phyloP scores from a whole-genome alignment of 495 filamentous ascomycete genomes.

The Xylaria longipes region DNA sequence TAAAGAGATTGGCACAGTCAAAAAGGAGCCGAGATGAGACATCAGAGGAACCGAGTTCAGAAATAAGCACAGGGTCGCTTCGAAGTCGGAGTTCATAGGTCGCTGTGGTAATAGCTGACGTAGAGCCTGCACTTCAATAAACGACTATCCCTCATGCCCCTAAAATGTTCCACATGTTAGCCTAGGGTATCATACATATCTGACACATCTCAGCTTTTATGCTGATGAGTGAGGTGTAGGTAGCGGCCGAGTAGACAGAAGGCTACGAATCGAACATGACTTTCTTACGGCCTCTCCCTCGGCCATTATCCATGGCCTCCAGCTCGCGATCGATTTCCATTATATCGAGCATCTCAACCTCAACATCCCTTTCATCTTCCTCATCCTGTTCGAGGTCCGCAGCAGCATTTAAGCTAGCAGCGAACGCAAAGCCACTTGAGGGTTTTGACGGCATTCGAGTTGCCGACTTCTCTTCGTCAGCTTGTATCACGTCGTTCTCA shows the following conservation, averaged over 20 bases:
- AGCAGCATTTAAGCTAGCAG: constrained; percentile 49
- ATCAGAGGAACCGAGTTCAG: background rate
- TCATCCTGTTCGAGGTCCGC: constrained; percentile 52
- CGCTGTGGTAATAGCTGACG: background rate
- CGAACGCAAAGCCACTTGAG: constrained; percentile 48
- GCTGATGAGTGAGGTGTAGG: constrained; percentile 12
- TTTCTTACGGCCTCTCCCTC: constrained; percentile 52
- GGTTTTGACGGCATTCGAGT: constrained; percentile 29
- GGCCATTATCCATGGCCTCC: constrained; percentile 52
- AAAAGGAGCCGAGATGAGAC: background rate
- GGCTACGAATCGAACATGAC: constrained; percentile 52
- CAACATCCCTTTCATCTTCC: constrained; percentile 55
- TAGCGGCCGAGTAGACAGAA: background rate
- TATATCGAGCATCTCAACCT: constrained; percentile 60
- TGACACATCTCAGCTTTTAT: constrained; percentile 15
- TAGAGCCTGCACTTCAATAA: constrained; percentile 4
- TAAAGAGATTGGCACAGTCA: background rate
- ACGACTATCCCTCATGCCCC: constrained; percentile 14
- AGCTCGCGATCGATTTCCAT: constrained; percentile 62
- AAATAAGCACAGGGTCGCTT: background rate
- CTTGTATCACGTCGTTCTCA: constrained; percentile 16
- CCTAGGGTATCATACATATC: constrained; percentile 49
- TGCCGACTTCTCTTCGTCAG: constrained; percentile 23
- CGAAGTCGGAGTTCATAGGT: background rate
- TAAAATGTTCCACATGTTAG: constrained; percentile 27